Evolutionary conservation across 1,139 yeast species (phyloP), one percentile per base, ranked within the genome.

Genomic region (Hanseniaspora uvarum): DNA sequence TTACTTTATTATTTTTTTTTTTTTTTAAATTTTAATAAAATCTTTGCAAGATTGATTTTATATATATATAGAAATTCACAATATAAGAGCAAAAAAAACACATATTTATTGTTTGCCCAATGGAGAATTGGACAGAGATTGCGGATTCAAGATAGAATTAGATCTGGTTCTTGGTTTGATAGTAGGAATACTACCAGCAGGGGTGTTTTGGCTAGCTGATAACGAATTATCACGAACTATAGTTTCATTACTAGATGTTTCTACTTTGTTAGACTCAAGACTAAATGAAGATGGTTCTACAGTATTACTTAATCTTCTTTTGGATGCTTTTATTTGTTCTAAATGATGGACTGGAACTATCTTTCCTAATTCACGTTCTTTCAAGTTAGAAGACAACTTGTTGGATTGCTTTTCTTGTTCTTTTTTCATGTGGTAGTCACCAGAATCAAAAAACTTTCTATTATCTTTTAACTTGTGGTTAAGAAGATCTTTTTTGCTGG

Each of bases 391-490:
- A 21, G 34, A 16, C 5, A 8, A 12, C 23, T 28, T 41, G 46
- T 44, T 44, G 4, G 11, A 4, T 30, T 48, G 46, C 12, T 48
- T 49, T 28, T 49, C 38, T 16, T 41, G 24, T 41, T 49, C 86
- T 62, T 88, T 83, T 60, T 86, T 87, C 79, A 92, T 79, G 26
- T 97, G 97, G 67, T 94, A 92, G 69, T 92, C 99, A 23, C 98
- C 98, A 58, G 95, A 86, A 64, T 92, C 99, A 65, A 92, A 94
- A 69, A 84, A 92, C 70, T 88, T 88, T 63, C 96, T 81, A 26
- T 49, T 49, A 62, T 92, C 97, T 67, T 83, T 83, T 61, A 84
- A 72, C 67, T 86, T 87, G 60, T 84, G 80, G 56, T 86, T 77
- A 57, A 92, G 76, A 38, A 92, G 74, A 59, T 89, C 96, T 57